These are phyloP conservation scores for Camellia lanceoleosa DNA, from an alignment of 148 eudicot species.

Conservation along the genomic window DNA sequence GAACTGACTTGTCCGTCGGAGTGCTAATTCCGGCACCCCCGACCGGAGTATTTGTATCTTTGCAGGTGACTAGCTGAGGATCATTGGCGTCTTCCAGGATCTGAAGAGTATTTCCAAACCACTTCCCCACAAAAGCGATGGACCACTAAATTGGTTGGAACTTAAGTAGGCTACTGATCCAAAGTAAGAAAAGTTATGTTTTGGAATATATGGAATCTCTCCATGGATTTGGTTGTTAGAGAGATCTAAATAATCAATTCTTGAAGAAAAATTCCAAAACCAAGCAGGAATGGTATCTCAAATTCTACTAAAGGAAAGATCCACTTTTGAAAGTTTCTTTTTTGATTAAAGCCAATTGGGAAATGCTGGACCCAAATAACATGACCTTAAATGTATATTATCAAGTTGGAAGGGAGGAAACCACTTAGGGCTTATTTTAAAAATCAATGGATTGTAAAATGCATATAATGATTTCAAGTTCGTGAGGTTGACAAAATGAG, in stretches of 20 bases:
- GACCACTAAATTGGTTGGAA: neutral
- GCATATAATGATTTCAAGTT: neutral
- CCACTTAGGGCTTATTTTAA: neutral
- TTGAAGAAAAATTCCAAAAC: neutral
- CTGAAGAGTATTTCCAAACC: too few relatives aligned
- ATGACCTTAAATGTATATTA: neutral
- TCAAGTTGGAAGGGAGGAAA: slow-evolving; percentile 9
- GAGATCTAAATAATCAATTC: neutral
- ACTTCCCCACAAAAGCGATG: too few relatives aligned
- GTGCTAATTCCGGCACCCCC: too few relatives aligned
- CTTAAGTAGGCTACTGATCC: neutral
- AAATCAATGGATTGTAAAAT: neutral
- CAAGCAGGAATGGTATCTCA: neutral
- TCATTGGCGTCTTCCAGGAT: too few relatives aligned
- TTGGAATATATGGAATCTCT: neutral
- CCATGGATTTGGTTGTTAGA: slow-evolving; percentile 1
- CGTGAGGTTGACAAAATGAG: slow-evolving; percentile 4
- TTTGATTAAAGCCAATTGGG: neutral
- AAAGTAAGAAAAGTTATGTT: too few relatives aligned
- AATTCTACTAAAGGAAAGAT: neutral
- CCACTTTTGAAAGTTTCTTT: neutral
- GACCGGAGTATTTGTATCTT: too few relatives aligned
- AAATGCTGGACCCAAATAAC: slow-evolving; percentile 4
- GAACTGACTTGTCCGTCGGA: too few relatives aligned
- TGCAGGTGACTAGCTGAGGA: too few relatives aligned